Evolutionary conservation across 148 eudicot species (phyloP).

Genomic region (Suaeda aralocaspica): DNA sequence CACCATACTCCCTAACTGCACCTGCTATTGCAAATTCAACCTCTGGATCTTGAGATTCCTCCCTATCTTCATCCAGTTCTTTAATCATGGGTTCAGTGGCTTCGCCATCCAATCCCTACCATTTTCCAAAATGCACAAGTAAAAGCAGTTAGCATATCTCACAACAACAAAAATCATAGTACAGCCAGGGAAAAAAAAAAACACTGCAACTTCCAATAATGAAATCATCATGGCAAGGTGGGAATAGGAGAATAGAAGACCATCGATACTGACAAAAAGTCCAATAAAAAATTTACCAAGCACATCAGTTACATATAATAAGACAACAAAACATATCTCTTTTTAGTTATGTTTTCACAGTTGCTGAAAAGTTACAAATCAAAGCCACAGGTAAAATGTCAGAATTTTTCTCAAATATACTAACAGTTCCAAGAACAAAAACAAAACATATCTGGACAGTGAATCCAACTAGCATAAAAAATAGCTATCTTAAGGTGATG

Average conservation of each 20-base stretch:
- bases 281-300: no score
- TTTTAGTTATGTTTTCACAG: neutral
- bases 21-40: slow-evolving; percentile 96
- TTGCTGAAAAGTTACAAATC: neutral
- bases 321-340: neutral
- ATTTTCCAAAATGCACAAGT: slow-evolving; percentile 13
- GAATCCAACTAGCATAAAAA: neutral
- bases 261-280: no score
- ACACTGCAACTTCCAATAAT: slow-evolving; percentile 2
- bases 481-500: slow-evolving; percentile 3
- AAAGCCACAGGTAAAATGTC: neutral
- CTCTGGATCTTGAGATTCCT: slow-evolving; percentile 99
- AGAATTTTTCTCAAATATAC: neutral
- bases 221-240: no score
- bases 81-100: slow-evolving; percentile 99
- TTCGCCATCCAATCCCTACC: slow-evolving; percentile 97
- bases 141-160: neutral
- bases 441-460: neutral
- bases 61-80: slow-evolving; percentile 96
- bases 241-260: no score
- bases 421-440: neutral
- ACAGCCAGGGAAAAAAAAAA: neutral
- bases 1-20: slow-evolving; percentile 91
- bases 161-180: neutral
- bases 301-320: neutral